Conservation (phyloP, 2,329 filamentous ascomycete genomes). For the Madurella fahalii region DNA sequence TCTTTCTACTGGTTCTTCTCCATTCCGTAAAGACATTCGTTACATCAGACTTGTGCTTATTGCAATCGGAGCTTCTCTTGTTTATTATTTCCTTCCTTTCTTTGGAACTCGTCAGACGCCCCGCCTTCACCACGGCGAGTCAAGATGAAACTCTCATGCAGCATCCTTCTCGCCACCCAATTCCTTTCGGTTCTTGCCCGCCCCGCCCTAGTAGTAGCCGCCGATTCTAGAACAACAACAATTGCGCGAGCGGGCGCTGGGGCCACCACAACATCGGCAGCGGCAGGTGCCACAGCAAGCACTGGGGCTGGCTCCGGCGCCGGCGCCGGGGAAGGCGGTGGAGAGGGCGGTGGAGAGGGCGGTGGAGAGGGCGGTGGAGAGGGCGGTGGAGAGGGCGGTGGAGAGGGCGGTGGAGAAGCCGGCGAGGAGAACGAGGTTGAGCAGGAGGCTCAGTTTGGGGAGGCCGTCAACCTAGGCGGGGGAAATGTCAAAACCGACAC, state of each 20-base stretch:
- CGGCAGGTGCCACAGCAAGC: background rate
- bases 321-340: constrained; percentile 12
- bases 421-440: constrained; percentile 30
- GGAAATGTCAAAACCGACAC: constrained; percentile 34
- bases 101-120: background rate
- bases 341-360: constrained; percentile 13
- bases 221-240: background rate
- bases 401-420: constrained; percentile 17
- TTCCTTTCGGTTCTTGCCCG: constrained; percentile 21
- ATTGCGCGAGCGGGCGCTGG: background rate
- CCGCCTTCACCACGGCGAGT: too few relatives aligned
- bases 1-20: background rate
- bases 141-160: constrained; percentile 23
- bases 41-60: background rate
- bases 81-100: background rate
- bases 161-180: constrained; percentile 23
- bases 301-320: constrained; percentile 2
- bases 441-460: constrained; percentile 30
- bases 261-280: constrained; percentile 1
- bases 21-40: background rate
- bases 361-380: constrained; percentile 14
- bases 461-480: constrained; percentile 29
- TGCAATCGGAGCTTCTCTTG: constrained; percentile 2
- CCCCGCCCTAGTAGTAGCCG: constrained; percentile 4
- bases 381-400: constrained; percentile 17